Percentiles rank a stretch among this genome's conserved stretches.
phyloP scores from a whole-genome alignment of 2,329 filamentous ascomycete species.

The Chrysosporium keratinophilum region DNA sequence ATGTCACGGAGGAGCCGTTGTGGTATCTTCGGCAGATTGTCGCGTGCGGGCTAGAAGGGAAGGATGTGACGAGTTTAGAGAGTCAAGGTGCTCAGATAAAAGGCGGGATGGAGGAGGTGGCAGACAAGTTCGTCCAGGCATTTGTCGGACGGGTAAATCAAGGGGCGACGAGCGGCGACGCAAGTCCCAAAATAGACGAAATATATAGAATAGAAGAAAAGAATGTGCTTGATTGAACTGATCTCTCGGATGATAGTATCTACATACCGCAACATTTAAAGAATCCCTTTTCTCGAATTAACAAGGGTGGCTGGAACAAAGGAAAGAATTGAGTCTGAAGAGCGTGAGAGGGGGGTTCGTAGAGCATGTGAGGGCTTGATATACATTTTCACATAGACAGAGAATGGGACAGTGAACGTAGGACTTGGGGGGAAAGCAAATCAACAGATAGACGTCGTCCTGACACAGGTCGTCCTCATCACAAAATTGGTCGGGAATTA shows the following conservation, averaged over 20 bases:
- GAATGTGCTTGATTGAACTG: slow-evolving; percentile 21
- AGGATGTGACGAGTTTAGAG: slow-evolving; percentile 64
- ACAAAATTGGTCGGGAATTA: neutral
- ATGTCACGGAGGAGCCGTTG: slow-evolving; percentile 46
- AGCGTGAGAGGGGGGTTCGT: slow-evolving; percentile 11
- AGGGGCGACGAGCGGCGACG: slow-evolving; percentile 24
- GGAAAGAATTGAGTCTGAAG: neutral
- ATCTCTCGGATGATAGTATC: neutral
- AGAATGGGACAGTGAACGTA: neutral
- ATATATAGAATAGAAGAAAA: slow-evolving; percentile 31
- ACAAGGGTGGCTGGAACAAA: neutral
- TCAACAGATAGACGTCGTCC: neutral
- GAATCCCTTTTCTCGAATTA: neutral
- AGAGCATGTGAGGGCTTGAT: neutral
- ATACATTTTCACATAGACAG: slow-evolving; percentile 1
- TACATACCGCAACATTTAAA: neutral
- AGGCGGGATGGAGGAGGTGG: slow-evolving; percentile 32
- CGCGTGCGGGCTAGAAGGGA: slow-evolving; percentile 78
- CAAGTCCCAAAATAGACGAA: slow-evolving; percentile 30
- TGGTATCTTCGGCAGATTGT: slow-evolving; percentile 65
- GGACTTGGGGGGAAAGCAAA: neutral
- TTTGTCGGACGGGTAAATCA: slow-evolving; percentile 32
- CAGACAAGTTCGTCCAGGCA: slow-evolving; percentile 28
- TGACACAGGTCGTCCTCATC: neutral
- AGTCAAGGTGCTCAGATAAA: slow-evolving; percentile 36